Evolutionary conservation across 257 asterid genomes (phyloP).

Genomic region (Datura wrightii): DNA sequence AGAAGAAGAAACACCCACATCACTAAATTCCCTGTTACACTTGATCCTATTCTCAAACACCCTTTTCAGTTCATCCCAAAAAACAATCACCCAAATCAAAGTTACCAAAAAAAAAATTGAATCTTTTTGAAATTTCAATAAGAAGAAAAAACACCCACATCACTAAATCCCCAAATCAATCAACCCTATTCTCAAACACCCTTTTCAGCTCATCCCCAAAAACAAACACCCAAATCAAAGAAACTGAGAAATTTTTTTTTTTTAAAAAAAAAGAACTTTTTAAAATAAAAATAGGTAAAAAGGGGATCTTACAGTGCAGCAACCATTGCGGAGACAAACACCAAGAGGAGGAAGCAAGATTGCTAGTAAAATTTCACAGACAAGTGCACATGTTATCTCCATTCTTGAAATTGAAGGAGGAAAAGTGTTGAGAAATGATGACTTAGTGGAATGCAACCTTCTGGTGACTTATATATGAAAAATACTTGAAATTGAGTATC

Average conservation of each 20-base stretch:
- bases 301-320: slow-evolving; percentile 66
- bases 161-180: not conserved
- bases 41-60: not conserved
- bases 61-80: not conserved
- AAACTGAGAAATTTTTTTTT: not conserved
- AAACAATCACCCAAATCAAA: not conserved
- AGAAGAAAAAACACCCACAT: not conserved
- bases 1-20: not conserved
- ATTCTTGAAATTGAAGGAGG: slow-evolving; percentile 24
- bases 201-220: not conserved
- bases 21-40: not conserved
- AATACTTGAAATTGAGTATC: too few relatives aligned
- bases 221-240: not conserved
- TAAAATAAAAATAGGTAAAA: slow-evolving; percentile 10
- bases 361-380: slow-evolving; percentile 58
- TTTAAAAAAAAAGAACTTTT: not conserved
- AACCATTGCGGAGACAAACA: slow-evolving; percentile 81
- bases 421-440: not conserved
- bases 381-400: slow-evolving; percentile 51
- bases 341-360: slow-evolving; percentile 84
- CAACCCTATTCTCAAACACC: not conserved
- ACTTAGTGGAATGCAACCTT: not conserved
- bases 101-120: not conserved
- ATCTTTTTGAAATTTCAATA: not conserved
- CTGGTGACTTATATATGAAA: not conserved